Conservation (phyloP, 2,329 filamentous ascomycete species). For the Tolypocladium amazonense region DNA sequence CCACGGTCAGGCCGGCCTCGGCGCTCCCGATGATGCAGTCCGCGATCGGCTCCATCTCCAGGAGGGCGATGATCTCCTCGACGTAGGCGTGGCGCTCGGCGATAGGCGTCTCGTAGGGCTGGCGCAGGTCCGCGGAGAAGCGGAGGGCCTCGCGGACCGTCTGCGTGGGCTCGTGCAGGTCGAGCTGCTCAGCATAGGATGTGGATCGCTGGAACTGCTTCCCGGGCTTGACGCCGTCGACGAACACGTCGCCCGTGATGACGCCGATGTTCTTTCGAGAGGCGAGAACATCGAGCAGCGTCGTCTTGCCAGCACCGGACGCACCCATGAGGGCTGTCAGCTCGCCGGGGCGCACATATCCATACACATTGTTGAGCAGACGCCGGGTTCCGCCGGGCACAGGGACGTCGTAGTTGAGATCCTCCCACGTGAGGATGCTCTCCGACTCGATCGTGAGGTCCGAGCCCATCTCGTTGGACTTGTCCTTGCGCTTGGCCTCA, state of each 20-base stretch:
- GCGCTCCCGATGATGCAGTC: slow-evolving; percentile 47
- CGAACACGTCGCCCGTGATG: slow-evolving; percentile 44
- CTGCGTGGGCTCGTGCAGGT: slow-evolving; percentile 50
- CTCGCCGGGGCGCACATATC: slow-evolving; percentile 66
- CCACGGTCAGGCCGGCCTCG: slow-evolving; percentile 60
- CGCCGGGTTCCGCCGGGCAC: slow-evolving; percentile 44
- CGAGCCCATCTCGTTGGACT: slow-evolving; percentile 30
- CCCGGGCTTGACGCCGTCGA: slow-evolving; percentile 45
- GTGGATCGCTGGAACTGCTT: slow-evolving; percentile 52
- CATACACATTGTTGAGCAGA: slow-evolving; percentile 46
- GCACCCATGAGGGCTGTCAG: slow-evolving; percentile 75
- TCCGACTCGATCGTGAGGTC: slow-evolving; percentile 48
- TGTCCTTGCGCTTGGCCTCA: slow-evolving; percentile 39
- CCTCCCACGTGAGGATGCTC: slow-evolving; percentile 75
- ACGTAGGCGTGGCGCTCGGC: slow-evolving; percentile 49
- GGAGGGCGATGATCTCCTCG: slow-evolving; percentile 47
- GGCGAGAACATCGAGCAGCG: slow-evolving; percentile 66
- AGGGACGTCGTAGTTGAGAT: slow-evolving; percentile 67
- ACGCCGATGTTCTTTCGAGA: slow-evolving; percentile 51
- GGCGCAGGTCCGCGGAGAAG: slow-evolving; percentile 52
- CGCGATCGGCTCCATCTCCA: slow-evolving; percentile 49
- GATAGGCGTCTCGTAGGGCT: slow-evolving; percentile 40
- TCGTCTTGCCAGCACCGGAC: slow-evolving; percentile 82
- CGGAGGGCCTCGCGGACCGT: slow-evolving; percentile 53
- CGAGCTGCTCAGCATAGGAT: slow-evolving; percentile 52